phyloP scores from a whole-genome alignment of 352 stramenopile species.

The Saprolegnia diclina region DNA sequence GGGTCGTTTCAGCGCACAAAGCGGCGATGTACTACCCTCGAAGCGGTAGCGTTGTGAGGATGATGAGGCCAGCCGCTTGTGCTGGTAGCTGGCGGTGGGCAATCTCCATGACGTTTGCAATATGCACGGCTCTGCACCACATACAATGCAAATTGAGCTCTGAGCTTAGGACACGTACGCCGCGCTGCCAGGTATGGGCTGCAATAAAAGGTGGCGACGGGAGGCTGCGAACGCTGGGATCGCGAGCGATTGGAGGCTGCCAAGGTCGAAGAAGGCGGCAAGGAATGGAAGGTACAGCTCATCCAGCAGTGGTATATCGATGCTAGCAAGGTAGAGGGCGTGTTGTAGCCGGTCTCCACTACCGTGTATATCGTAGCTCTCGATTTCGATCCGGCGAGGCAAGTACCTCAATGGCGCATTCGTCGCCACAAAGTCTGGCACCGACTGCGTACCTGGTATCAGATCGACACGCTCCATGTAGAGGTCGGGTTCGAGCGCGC shows the following conservation, averaged over 20 bases:
- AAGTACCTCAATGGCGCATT: not conserved
- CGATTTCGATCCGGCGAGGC: not conserved
- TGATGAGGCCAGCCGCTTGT: not conserved
- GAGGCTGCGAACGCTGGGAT: conserved; percentile 4
- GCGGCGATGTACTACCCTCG: not conserved
- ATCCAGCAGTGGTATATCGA: not conserved
- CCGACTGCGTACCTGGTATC: not conserved
- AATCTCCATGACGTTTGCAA: not conserved
- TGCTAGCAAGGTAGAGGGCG: conserved; percentile 1
- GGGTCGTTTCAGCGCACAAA: not conserved
- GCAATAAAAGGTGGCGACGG: not conserved
- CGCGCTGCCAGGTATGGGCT: not conserved
- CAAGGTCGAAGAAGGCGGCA: conserved; percentile 9
- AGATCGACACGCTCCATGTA: not conserved
- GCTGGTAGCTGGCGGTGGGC: not conserved
- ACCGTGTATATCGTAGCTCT: not conserved
- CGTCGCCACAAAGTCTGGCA: not conserved
- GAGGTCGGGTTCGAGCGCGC: not conserved
- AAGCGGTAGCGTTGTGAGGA: not conserved
- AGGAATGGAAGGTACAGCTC: not conserved
- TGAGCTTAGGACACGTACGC: not conserved
- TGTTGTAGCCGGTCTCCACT: not conserved
- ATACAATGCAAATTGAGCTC: not conserved
- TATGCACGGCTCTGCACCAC: not conserved
- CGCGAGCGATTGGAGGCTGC: not conserved